Evolutionary conservation across 768 basidiomycete genomes (phyloP).

Genomic region (Mycena filopes): DNA sequence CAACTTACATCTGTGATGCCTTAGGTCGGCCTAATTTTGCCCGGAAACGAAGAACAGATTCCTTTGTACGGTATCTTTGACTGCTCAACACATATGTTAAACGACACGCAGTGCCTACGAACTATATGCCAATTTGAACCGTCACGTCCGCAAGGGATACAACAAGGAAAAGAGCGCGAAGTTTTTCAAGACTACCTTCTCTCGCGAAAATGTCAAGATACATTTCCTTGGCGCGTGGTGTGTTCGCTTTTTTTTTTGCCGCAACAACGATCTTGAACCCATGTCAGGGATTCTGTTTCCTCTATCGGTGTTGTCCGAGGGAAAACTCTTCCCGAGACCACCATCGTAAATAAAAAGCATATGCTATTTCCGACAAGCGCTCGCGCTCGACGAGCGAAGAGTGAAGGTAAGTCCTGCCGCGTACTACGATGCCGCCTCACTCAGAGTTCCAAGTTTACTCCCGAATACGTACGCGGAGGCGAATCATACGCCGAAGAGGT

Average conservation of each 20-base stretch:
- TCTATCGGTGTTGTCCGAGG: not conserved
- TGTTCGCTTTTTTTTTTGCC: not conserved
- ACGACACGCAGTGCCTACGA: constrained; percentile 27
- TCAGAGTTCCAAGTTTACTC: not conserved
- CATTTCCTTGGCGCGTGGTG: constrained; percentile 12
- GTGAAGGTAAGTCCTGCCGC: not conserved
- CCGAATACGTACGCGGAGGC: not conserved
- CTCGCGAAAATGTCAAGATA: not conserved
- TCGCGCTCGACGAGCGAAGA: constrained; percentile 1
- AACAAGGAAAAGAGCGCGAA: not conserved
- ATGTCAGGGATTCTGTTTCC: constrained; percentile 5
- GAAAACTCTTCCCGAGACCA: not conserved
- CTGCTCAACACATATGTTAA: too few relatives aligned
- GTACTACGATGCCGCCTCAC: too few relatives aligned
- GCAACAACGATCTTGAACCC: not conserved
- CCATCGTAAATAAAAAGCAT: not conserved
- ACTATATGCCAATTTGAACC: not conserved
- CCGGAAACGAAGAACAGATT: constrained; percentile 46
- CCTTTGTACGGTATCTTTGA: constrained; percentile 34
- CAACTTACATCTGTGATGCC: too few relatives aligned
- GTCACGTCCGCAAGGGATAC: not conserved
- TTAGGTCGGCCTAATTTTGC: constrained; percentile 46
- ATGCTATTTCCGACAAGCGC: constrained; percentile 11
- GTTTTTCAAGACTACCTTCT: constrained; percentile 1
- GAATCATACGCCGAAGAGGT: not conserved